A percentile compares a stretch with the other conserved stretches of the same genome.
Conservation (phyloP, 331 rosid genomes). For the Telfairia occidentalis region DNA sequence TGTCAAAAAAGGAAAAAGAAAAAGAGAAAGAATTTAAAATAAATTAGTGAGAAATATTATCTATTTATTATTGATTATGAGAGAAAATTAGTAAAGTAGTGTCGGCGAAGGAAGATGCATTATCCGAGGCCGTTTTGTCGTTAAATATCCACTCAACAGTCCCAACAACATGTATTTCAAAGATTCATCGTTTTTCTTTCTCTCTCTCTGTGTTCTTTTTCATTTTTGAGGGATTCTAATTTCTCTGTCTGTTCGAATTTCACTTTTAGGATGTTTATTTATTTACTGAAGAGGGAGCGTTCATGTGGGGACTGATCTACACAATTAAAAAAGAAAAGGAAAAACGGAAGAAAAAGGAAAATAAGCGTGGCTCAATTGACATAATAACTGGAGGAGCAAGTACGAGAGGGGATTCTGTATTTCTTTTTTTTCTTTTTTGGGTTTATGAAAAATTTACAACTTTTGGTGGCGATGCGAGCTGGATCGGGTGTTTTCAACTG, state of each 20-base stretch:
- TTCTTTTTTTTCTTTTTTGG: not conserved
- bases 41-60: not conserved
- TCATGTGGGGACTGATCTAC: slow-evolving; percentile 4
- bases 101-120: slow-evolving; percentile 5
- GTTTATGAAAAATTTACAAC: not conserved
- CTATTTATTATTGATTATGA: not conserved
- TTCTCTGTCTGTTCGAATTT: not conserved
- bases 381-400: not conserved
- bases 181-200: not conserved
- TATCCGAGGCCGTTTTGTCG: not conserved
- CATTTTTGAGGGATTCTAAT: not conserved
- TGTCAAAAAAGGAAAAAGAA: too few relatives aligned
- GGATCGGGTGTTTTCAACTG: not conserved
- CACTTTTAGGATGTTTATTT: not conserved
- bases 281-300: not conserved
- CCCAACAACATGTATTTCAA: not conserved
- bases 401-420: not conserved
- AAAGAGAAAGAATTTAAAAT: not conserved
- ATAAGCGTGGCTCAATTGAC: not conserved
- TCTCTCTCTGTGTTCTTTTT: not conserved
- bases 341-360: not conserved
- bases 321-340: not conserved
- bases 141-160: slow-evolving; percentile 1
- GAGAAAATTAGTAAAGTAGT: not conserved
- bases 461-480: not conserved